Conservation (phyloP, 306 rosid genomes). For the Cucurbita pepo region DNA sequence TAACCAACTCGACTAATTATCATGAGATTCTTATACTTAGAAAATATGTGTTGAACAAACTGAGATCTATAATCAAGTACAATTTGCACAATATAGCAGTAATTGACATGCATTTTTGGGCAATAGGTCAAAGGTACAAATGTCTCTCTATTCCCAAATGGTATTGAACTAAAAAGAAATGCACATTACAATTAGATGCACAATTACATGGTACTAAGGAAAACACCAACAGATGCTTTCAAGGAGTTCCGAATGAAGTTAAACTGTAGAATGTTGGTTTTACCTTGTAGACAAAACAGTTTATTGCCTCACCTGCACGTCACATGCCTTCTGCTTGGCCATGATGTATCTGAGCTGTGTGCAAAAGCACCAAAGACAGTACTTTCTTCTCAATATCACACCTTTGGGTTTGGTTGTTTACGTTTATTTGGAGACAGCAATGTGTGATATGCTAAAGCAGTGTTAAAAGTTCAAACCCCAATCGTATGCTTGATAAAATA, state of each 20-base stretch:
- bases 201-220: background rate
- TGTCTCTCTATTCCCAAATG: too few species aligned
- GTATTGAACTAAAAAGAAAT: too few species aligned
- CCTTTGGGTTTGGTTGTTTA: background rate
- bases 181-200: background rate
- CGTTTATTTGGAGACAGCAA: background rate
- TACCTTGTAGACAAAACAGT: background rate
- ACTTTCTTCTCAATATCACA: background rate
- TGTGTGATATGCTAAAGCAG: background rate
- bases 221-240: background rate
- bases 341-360: background rate
- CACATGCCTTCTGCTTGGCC: background rate
- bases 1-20: too few species aligned
- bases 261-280: background rate
- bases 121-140: too few species aligned
- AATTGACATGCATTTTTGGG: too few species aligned
- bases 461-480: conserved; percentile 65
- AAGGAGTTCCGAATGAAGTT: background rate
- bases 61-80: background rate
- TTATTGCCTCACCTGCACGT: background rate
- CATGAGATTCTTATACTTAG: background rate
- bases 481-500: conserved; percentile 59
- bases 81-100: too few species aligned
- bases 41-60: background rate
- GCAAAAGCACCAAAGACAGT: background rate